These are phyloP conservation scores for Posidonia australis DNA, from an alignment of 106 monocot genomes.

Conservation along the genomic window DNA sequence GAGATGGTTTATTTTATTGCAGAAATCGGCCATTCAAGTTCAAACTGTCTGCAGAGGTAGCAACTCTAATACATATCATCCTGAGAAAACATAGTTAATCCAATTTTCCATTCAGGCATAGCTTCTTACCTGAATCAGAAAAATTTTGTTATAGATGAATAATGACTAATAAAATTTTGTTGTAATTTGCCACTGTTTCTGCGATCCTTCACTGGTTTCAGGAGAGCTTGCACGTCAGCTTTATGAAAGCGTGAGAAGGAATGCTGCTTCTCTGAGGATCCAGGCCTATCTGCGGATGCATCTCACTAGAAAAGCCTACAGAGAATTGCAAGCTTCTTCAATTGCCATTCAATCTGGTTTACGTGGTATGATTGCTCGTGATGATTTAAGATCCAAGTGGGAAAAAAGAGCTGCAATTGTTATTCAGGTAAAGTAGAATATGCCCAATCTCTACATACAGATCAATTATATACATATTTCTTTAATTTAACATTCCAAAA, in stretches of 20 bases:
- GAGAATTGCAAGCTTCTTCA: constrained; percentile 23
- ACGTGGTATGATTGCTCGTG: constrained; percentile 61
- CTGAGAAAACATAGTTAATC: neutral
- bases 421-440: constrained; percentile 45
- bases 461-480: too few relatives aligned
- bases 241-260: constrained; percentile 35
- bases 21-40: constrained; percentile 34
- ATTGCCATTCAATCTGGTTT: constrained; percentile 56
- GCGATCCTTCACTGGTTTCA: constrained; percentile 12
- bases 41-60: constrained; percentile 59
- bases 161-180: too few relatives aligned
- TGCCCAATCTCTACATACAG: too few relatives aligned
- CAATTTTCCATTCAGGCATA: neutral
- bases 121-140: neutral
- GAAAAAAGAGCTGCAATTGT: constrained; percentile 50
- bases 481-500: neutral
- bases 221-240: constrained; percentile 42
- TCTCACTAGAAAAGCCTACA: constrained; percentile 42
- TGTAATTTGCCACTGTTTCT: neutral
- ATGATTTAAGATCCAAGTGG: constrained; percentile 43
- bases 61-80: neutral
- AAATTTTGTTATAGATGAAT: too few relatives aligned
- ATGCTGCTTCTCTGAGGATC: constrained; percentile 51
- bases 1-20: constrained; percentile 37
- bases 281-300: constrained; percentile 53